These are phyloP conservation scores for Fagus sylvatica DNA, from an alignment of 306 rosid species.

Conservation along the genomic window DNA sequence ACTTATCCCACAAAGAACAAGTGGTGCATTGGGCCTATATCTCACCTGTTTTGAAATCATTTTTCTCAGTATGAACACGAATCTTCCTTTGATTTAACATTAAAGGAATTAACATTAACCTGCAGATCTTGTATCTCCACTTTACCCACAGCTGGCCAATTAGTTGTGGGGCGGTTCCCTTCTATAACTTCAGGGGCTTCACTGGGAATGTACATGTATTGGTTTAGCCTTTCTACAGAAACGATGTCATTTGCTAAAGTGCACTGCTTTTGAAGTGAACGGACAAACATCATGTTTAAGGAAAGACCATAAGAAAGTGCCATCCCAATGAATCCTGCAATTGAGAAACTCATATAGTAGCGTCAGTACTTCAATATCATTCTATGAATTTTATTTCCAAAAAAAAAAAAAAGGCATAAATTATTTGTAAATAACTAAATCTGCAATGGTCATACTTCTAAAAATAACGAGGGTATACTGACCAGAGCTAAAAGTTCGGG, in stretches of 20 bases:
- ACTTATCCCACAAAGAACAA: conserved; percentile 69
- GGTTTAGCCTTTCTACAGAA: conserved; percentile 54
- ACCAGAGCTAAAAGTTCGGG: conserved; percentile 73
- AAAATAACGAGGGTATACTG: conserved; percentile 8
- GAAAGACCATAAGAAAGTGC: conserved; percentile 64
- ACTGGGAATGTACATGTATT: conserved; percentile 46
- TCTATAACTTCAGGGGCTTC: conserved; percentile 54
- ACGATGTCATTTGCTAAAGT: conserved; percentile 46
- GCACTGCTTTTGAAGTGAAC: conserved; percentile 47
- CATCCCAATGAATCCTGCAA: conserved; percentile 56
- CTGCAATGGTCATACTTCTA: background rate
- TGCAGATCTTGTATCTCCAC: conserved; percentile 55
- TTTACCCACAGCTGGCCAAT: conserved; percentile 52
- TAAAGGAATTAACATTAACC: conserved; percentile 32
- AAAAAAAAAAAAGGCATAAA: background rate
- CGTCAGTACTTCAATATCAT: background rate
- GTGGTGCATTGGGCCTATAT: conserved; percentile 55
- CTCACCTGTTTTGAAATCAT: conserved; percentile 43
- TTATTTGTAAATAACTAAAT: background rate
- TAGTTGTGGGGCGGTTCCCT: conserved; percentile 42
- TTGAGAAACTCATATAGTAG: background rate
- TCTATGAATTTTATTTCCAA: background rate
- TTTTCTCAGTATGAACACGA: too few species aligned
- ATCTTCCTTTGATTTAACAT: too few species aligned
- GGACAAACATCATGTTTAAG: conserved; percentile 38